A percentile compares a stretch with the other conserved stretches of the same genome.
Evolutionary conservation across 257 asterid species (phyloP).

Genomic region (Ballota nigra): DNA sequence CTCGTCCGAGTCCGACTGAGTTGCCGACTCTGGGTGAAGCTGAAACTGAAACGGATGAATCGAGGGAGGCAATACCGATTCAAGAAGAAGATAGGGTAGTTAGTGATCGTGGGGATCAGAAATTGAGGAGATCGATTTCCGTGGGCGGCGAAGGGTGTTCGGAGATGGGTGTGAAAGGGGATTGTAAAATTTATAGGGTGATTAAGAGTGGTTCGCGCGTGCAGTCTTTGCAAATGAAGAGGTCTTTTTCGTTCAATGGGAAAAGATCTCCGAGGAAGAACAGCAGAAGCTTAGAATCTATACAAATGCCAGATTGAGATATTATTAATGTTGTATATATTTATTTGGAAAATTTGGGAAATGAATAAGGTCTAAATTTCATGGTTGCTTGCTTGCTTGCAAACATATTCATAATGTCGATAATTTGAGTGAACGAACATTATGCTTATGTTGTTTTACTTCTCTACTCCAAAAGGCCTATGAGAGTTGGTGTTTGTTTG

Average conservation of each 20-base stretch:
- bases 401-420: neutral
- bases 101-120: slow-evolving; percentile 29
- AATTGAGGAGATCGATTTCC: slow-evolving; percentile 56
- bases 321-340: neutral
- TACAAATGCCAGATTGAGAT: neutral
- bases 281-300: slow-evolving; percentile 40
- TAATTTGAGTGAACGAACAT: neutral
- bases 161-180: slow-evolving; percentile 19
- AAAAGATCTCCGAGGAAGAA: slow-evolving; percentile 35
- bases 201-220: slow-evolving; percentile 38
- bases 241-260: slow-evolving; percentile 57
- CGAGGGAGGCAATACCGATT: neutral
- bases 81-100: slow-evolving; percentile 12
- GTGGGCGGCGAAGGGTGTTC: slow-evolving; percentile 39
- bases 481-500: no score
- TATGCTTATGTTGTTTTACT: no score
- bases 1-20: neutral
- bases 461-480: no score
- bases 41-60: neutral
- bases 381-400: neutral
- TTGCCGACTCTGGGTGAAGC: slow-evolving; percentile 4
- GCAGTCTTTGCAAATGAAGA: slow-evolving; percentile 47
- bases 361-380: neutral
- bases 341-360: neutral
- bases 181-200: slow-evolving; percentile 32